phyloP scores from a whole-genome alignment of 2,329 filamentous ascomycete genomes.

The Ampelomyces quisqualis region DNA sequence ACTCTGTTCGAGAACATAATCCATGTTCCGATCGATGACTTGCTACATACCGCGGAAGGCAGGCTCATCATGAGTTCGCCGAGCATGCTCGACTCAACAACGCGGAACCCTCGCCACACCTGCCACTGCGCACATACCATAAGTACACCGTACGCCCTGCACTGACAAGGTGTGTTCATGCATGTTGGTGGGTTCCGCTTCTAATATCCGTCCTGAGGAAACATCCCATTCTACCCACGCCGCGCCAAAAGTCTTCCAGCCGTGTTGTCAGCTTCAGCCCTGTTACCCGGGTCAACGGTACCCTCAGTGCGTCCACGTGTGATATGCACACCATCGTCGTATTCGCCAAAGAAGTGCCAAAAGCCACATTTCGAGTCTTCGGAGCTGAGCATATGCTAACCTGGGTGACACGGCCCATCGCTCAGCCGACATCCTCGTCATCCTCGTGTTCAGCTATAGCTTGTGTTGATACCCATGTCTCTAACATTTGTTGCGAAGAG shows the following conservation, averaged over 20 bases:
- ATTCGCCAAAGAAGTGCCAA: slow-evolving; percentile 1
- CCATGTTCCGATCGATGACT: not conserved
- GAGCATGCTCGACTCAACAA: not conserved
- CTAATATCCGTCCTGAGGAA: slow-evolving; percentile 7
- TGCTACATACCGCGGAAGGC: too few species aligned
- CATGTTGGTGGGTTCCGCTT: slow-evolving; percentile 5
- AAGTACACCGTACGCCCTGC: not conserved
- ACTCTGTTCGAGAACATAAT: not conserved
- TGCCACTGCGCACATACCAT: not conserved
- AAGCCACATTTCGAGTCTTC: too few species aligned
- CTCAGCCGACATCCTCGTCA: slow-evolving; percentile 40
- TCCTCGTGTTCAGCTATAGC: slow-evolving; percentile 41
- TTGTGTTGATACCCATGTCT: slow-evolving; percentile 48
- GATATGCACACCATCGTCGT: slow-evolving; percentile 9
- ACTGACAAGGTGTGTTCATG: not conserved
- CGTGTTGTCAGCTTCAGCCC: not conserved
- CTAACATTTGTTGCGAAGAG: slow-evolving; percentile 45
- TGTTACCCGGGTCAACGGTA: slow-evolving; percentile 15
- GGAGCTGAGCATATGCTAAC: slow-evolving; percentile 11
- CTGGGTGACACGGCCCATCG: slow-evolving; percentile 8
- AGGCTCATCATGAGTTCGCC: not conserved
- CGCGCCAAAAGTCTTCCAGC: not conserved
- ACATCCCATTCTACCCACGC: slow-evolving; percentile 10
- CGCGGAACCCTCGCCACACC: not conserved
- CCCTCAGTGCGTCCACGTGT: slow-evolving; percentile 32